phyloP scores from a whole-genome alignment of 2,329 filamentous ascomycete genomes.

The Alternaria brassicae region DNA sequence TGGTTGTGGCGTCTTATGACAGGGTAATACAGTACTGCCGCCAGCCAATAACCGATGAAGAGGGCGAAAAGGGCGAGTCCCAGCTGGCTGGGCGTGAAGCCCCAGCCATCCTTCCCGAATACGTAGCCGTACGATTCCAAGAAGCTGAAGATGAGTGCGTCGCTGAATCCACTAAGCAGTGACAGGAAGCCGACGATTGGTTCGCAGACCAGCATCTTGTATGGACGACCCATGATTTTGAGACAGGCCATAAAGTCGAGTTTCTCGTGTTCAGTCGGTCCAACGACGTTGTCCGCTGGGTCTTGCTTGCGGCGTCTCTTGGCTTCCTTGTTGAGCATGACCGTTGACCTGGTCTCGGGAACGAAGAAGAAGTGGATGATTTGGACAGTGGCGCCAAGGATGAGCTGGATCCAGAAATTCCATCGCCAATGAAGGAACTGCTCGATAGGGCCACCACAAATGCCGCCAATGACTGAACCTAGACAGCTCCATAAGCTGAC shows the following conservation, averaged over 20 bases:
- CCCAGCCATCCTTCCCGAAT: slow-evolving; percentile 66
- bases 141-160: slow-evolving; percentile 80
- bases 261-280: slow-evolving; percentile 67
- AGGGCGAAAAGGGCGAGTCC: slow-evolving; percentile 65
- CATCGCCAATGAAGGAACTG: slow-evolving; percentile 73
- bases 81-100: slow-evolving; percentile 63
- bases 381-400: slow-evolving; percentile 75
- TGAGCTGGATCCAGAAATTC: slow-evolving; percentile 85
- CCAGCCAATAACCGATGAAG: slow-evolving; percentile 70
- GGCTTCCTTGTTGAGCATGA: slow-evolving; percentile 78
- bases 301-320: slow-evolving; percentile 70
- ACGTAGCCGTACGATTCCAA: slow-evolving; percentile 74
- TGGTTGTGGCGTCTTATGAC: slow-evolving; percentile 57
- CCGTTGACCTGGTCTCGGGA: slow-evolving; percentile 76
- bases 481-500: slow-evolving; percentile 69
- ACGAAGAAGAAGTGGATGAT: slow-evolving; percentile 70
- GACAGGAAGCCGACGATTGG: slow-evolving; percentile 76
- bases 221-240: slow-evolving; percentile 68
- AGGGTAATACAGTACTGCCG: slow-evolving; percentile 66
- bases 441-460: slow-evolving; percentile 80
- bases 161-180: slow-evolving; percentile 74
- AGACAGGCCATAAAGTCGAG: slow-evolving; percentile 40
- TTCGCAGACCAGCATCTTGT: slow-evolving; percentile 75
- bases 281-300: slow-evolving; percentile 62
- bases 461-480: slow-evolving; percentile 72